Base-by-base conservation (phyloP, 306 rosid genomes). In the Trifolium repens region DNA sequence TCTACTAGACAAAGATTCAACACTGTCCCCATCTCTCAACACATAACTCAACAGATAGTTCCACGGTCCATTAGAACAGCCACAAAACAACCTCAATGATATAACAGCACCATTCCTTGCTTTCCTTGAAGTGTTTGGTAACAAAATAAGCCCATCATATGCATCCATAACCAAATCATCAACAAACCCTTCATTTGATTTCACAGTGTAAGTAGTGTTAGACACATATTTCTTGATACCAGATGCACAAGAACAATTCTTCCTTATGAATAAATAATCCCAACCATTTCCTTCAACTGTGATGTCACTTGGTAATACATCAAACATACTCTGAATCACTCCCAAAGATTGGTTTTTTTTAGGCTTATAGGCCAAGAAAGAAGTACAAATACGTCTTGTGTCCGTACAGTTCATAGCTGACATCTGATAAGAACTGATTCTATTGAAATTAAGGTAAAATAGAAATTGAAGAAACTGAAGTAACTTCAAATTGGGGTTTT, bases 1-100 rank as follows among this genome's bases (percentile, higher is more conserved):
- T 53, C 99, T 80, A 55, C 99, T 92, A 2, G 99, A 91, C 83
- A 94, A 75, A 46, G 97, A 89, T 77, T 81, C 89, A 53, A 92
- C 73, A 57, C 90, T 85, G 19, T 94, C 99, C 30, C 97, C 96
- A 75, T 92, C 96, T 80, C 82, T 91, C 93, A 94, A 68, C 55
- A 90, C 93, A 83, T 94, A 94, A 84, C 96, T 94, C 92, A 89
- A 77, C 77, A 94, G 14, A 86, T 94, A 94, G 79, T 94, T 94
- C 99, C 97, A 94, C 46, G 88, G 58, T 63, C 92, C 92, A 76
- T 92, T 91, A 5, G 99, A 92, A 58, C 99, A 94, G 24, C 97
- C 96, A 79, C 99, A 94, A 40, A 94, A 82, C 91, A 94, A 82
- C 78, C 89, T 82, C 89, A 94, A 32, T 52, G 96, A 89, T 69